Base-by-base conservation (phyloP, 2,329 filamentous ascomycete species). In the Botrytis pseudocinerea region DNA sequence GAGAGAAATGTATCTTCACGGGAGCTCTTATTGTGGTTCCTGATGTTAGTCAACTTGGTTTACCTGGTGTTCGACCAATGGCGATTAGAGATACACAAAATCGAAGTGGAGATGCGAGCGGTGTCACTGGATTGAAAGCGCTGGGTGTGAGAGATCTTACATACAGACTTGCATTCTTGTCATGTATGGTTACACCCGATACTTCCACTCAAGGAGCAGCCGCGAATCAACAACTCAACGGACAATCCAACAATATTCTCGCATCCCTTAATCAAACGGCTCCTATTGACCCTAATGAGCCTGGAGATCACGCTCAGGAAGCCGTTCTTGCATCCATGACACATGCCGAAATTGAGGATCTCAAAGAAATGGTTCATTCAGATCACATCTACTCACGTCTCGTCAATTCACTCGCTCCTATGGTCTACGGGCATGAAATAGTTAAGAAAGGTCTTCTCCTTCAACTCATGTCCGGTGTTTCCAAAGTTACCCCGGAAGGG, bases 1-100 rank as follows among this genome's bases (percentile, higher is more conserved):
- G 96, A 76, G 96, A 99, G 83, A 98, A 97, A 83, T 99, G 96
- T 82, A 93, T 99, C 79, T 99, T 99, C 82, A 98, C 95, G 0
- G 96, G 96, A 76, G 95, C 95, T 8, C 84, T 98, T 76, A 98
- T 99, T 74, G 96, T 99, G 28, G 94, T 99, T 48, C 96, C 96
- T 0, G 96, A 99, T 82, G 94, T 99, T 74, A 97, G 94, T 80
- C 96, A 98, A 82, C 89, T 99, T 73, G 92, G 95, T 57, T 89
- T 98, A 44, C 96, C 96, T 2, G 96, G 96, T 65, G 87, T 94
- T 38, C 88, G 92, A 72, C 92, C 94, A 25, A 94, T 94, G 74
- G 93, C 95, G 32, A 89, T 95, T 54, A 90, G 95, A 74, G 95
- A 98, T 79, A 94, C 93, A 75, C 88, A 90, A 68, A 92, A 92